phyloP scores from a whole-genome alignment of 1,139 yeast species.

The Torulaspora pretoriensis region DNA sequence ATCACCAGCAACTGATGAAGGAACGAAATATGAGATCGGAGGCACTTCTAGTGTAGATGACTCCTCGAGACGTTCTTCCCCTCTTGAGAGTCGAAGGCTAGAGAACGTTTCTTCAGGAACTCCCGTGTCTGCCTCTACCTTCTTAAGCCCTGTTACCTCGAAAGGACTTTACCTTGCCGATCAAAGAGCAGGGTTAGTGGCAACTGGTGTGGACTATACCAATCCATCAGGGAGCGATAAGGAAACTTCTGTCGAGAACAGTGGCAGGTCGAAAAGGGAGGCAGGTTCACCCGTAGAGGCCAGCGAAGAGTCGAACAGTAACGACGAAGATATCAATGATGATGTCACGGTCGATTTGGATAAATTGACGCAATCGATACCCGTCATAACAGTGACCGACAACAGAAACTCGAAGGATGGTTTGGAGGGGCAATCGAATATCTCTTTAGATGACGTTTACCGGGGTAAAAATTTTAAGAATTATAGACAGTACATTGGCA shows the following conservation, averaged over 20 bases:
- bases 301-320: background rate
- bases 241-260: background rate
- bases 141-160: conserved; percentile 10
- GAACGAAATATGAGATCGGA: background rate
- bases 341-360: conserved; percentile 25
- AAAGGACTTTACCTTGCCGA: conserved; percentile 1
- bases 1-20: background rate
- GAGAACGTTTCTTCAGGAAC: conserved; percentile 8
- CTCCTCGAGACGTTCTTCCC: conserved; percentile 5
- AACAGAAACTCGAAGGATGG: conserved; percentile 19
- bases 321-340: conserved; percentile 7
- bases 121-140: conserved; percentile 15
- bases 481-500: conserved; percentile 5
- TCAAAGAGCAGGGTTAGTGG: background rate
- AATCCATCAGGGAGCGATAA: background rate
- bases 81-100: conserved; percentile 2
- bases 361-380: conserved; percentile 22
- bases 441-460: conserved; percentile 22
- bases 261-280: background rate
- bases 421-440: conserved; percentile 25
- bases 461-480: conserved; percentile 12
- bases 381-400: conserved; percentile 28
- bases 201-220: background rate
- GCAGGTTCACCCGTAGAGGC: background rate
- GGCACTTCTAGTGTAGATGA: background rate